Evolutionary conservation across 176 grass and related monocot genomes (phyloP).

Genomic region (Triticum urartu): DNA sequence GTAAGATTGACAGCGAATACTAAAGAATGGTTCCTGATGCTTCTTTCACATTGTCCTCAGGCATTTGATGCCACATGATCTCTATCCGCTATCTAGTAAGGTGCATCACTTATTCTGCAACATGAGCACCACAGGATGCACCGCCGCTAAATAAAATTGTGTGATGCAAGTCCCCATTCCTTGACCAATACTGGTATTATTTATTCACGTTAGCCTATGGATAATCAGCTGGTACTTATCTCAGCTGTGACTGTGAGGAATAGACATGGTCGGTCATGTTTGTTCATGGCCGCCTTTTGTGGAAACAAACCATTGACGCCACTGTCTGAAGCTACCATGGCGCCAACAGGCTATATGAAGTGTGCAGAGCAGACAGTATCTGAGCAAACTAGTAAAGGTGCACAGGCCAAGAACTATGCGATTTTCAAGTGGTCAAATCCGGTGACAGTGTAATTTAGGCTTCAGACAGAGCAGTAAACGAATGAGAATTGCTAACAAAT

Average conservation of each 20-base stretch:
- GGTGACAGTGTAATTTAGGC: not conserved
- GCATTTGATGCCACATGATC: not conserved
- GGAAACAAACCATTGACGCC: constrained; percentile 15
- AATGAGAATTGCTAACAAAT: not conserved
- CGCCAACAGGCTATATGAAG: constrained; percentile 5
- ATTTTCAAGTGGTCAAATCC: not conserved
- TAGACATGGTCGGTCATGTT: constrained; percentile 26
- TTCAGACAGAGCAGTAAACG: not conserved
- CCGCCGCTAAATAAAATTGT: not conserved
- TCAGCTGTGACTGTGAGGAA: constrained; percentile 11
- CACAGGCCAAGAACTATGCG: not conserved
- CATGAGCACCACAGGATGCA: not conserved
- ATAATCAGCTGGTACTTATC: constrained; percentile 4
- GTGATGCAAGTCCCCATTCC: not conserved
- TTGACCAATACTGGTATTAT: not conserved
- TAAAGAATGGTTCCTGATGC: not conserved
- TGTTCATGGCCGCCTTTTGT: not conserved
- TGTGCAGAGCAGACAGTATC: constrained; percentile 5
- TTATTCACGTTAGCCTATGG: not conserved
- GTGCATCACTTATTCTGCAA: not conserved
- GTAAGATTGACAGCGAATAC: not conserved
- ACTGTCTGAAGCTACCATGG: not conserved
- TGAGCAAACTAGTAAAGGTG: not conserved
- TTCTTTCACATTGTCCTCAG: not conserved
- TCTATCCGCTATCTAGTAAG: not conserved